A percentile compares a stretch with the other conserved stretches of the same genome.
Evolutionary conservation across 2,329 filamentous ascomycete species (phyloP).

Genomic region (Sclerotinia glacialis): DNA sequence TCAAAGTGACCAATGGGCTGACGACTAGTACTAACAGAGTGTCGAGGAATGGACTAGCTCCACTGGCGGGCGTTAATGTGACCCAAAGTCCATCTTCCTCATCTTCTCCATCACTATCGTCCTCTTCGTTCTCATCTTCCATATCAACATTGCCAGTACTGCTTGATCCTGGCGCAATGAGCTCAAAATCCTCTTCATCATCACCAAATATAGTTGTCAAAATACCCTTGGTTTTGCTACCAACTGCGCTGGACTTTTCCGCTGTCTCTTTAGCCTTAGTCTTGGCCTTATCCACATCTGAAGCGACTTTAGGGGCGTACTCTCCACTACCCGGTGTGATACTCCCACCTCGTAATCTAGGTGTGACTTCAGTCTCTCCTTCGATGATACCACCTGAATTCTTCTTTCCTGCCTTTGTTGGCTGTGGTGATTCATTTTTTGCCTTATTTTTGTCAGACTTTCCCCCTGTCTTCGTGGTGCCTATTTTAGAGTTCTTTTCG

Average conservation of each 20-base stretch:
- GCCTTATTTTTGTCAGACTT: slow-evolving; percentile 34
- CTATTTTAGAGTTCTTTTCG: slow-evolving; percentile 36
- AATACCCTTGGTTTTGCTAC: slow-evolving; percentile 41
- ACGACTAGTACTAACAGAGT: slow-evolving; percentile 95
- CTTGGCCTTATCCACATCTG: slow-evolving; percentile 33
- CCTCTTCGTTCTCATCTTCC: slow-evolving; percentile 39
- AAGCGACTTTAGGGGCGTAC: slow-evolving; percentile 46
- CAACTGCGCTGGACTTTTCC: slow-evolving; percentile 24
- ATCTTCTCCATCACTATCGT: slow-evolving; percentile 44
- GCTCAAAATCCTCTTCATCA: slow-evolving; percentile 43
- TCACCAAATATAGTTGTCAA: slow-evolving; percentile 52
- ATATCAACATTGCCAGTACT: slow-evolving; percentile 25
- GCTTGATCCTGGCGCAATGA: slow-evolving; percentile 25
- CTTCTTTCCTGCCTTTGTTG: slow-evolving; percentile 33
- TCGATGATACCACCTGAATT: slow-evolving; percentile 33
- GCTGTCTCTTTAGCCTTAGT: slow-evolving; percentile 29
- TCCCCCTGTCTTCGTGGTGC: slow-evolving; percentile 31
- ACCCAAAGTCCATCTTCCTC: slow-evolving; percentile 85
- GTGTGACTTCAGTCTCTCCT: slow-evolving; percentile 38
- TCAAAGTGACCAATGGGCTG: slow-evolving; percentile 87
- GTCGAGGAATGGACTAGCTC: slow-evolving; percentile 90
- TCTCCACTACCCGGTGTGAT: slow-evolving; percentile 72
- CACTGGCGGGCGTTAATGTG: slow-evolving; percentile 88
- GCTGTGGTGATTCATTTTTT: slow-evolving; percentile 25
- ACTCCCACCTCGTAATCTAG: slow-evolving; percentile 57